Evolutionary conservation across 768 basidiomycete genomes (phyloP).

Genomic region (Leucosporidium yakuticum): DNA sequence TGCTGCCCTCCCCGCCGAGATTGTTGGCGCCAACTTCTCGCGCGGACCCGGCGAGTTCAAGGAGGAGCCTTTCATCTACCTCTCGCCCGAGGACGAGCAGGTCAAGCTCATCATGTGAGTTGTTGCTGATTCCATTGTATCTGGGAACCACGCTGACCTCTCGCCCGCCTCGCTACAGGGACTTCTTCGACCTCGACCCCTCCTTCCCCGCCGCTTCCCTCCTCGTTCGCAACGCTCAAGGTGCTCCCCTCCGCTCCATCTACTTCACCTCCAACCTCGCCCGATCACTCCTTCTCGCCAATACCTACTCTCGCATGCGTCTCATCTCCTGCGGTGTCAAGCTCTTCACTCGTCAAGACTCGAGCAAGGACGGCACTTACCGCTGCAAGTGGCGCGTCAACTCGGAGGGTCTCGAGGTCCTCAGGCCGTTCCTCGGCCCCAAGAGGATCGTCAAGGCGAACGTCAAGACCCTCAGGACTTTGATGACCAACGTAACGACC

Average conservation of each 20-base stretch:
- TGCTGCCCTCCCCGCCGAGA: conserved; percentile 19
- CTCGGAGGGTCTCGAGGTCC: conserved; percentile 73
- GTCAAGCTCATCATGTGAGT: conserved; percentile 68
- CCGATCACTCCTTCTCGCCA: conserved; percentile 68
- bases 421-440: conserved; percentile 73
- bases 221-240: conserved; percentile 77
- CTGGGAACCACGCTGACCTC: background rate
- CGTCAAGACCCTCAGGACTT: conserved; percentile 54
- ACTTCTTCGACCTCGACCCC: conserved; percentile 62
- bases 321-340: conserved; percentile 92
- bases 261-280: conserved; percentile 84
- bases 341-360: conserved; percentile 83
- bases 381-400: conserved; percentile 54
- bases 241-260: conserved; percentile 66
- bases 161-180: conserved; percentile 46
- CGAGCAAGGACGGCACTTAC: conserved; percentile 45
- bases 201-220: conserved; percentile 69
- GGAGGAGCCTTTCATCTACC: conserved; percentile 85
- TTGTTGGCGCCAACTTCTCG: background rate
- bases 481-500: conserved; percentile 77
- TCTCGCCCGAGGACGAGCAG: conserved; percentile 61
- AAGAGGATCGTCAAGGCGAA: conserved; percentile 58
- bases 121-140: background rate
- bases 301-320: conserved; percentile 76
- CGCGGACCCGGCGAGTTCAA: conserved; percentile 52